Evolutionary conservation across 768 basidiomycete species (phyloP), one percentile per base, ranked within the genome.

Genomic region (Lanmaoa pseudosensibilis): DNA sequence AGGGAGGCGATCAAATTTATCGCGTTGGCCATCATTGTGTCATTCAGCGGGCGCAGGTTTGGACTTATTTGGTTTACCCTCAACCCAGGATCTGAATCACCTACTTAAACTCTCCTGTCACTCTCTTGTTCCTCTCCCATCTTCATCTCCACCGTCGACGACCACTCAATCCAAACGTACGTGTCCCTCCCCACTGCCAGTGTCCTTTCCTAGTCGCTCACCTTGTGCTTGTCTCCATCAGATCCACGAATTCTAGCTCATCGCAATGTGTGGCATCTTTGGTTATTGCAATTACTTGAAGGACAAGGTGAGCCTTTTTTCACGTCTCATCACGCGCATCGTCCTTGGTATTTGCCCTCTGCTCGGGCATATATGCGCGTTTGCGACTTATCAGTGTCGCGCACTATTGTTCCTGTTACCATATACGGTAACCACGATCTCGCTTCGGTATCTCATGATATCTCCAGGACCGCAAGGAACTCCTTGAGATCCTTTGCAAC

Each of bases 281-380:
- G 91, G 82, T 54, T 98, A 97, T 77, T 94, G 92, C 81, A 95
- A 85, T 74, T 98, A 77, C 80, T 82, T 98, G 71, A 88, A 88
- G 75, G 95, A 98, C 78, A 95, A 94, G 85, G 92, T 92, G 51
- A 53, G 87, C n/a, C n/a, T n/a, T n/a, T n/a, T n/a, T 27, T 41
- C 27, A 18, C 13, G 12, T 56, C 52, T 33, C 3, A 38, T 56
- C 34, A 27, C 46, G 43, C 58, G 38, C 50, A 19, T 43, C 21
- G 12, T n/a, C 15, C 40, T 40, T 33, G 27, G 49, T 27, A 19
- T 19, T 19, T n/a, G 15, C 10, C 25, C 15, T 60, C 32, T 59
- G 7, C 21, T 9, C 23, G 38, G 38, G 61, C 55, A 52, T 57
- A 50, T 50, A 58, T 62, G 46, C 52, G 41, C 44, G 48, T 46